These are phyloP conservation scores for Austroboletus festivus DNA, from an alignment of 768 basidiomycete genomes.

Conservation along the genomic window DNA sequence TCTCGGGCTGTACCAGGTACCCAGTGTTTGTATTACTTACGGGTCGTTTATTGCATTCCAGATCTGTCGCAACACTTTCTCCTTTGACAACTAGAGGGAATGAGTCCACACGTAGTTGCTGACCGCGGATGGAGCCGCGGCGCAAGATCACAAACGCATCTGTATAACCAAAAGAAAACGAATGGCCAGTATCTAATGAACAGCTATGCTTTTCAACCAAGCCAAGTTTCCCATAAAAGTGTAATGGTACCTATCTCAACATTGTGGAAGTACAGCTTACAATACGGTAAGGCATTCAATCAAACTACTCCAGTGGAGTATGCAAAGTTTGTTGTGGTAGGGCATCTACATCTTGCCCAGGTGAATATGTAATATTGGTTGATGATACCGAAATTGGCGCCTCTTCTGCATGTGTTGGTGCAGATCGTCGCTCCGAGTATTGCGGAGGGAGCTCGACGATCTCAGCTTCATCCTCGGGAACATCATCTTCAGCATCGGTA, in stretches of 20 bases:
- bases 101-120: too few relatives aligned
- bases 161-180: too few relatives aligned
- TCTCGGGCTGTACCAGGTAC: conserved; percentile 4
- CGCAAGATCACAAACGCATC: too few relatives aligned
- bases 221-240: background rate
- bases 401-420: background rate
- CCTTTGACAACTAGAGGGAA: conserved; percentile 10
- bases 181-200: background rate
- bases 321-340: conserved; percentile 1
- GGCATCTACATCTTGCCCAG: conserved; percentile 8
- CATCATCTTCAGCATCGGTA: conserved; percentile 61
- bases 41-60: conserved; percentile 14
- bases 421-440: conserved; percentile 53
- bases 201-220: background rate
- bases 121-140: too few relatives aligned
- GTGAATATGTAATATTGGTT: conserved; percentile 11
- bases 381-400: conserved; percentile 13
- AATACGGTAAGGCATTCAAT: background rate
- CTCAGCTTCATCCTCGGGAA: conserved; percentile 44
- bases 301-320: conserved; percentile 11
- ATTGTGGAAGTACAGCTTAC: background rate
- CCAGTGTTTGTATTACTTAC: conserved; percentile 26
- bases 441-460: conserved; percentile 75
- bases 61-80: conserved; percentile 1
- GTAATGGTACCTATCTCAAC: background rate